Percentiles rank a stretch among this genome's conserved stretches.
phyloP scores from a whole-genome alignment of 2,329 filamentous ascomycete genomes.

The Penicillium hordei region DNA sequence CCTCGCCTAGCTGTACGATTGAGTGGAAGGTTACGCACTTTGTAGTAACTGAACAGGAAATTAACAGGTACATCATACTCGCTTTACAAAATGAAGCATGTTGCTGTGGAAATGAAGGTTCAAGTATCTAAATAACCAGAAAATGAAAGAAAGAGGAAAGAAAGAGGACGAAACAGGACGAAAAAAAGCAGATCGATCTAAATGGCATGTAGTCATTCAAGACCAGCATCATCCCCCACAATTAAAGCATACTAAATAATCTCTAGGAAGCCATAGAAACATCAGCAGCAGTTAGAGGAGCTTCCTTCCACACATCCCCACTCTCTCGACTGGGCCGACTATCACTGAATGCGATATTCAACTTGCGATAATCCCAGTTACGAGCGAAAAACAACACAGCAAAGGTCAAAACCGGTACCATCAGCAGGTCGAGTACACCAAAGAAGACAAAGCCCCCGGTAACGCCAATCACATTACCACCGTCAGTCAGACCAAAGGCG shows the following conservation, averaged over 20 bases:
- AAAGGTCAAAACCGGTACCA: neutral
- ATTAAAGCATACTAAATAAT: neutral
- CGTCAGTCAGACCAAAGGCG: neutral
- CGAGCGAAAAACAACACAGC: neutral
- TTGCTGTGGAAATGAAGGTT: neutral
- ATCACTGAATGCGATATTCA: neutral
- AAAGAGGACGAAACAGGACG: neutral
- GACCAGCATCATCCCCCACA: neutral
- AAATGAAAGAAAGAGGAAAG: neutral
- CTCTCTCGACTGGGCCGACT: neutral
- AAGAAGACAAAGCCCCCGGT: neutral
- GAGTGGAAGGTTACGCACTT: no score
- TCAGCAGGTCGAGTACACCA: neutral
- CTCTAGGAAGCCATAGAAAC: neutral
- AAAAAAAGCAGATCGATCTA: neutral
- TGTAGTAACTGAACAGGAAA: neutral
- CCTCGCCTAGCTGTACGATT: no score
- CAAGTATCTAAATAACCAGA: neutral
- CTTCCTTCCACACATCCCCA: neutral
- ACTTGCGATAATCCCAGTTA: neutral
- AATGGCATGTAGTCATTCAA: neutral
- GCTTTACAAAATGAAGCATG: neutral
- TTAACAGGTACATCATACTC: neutral
- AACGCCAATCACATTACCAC: neutral
- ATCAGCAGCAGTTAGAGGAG: neutral